Conservation (phyloP, 1,284 basidiomycete genomes). For the Marasmius oreades region DNA sequence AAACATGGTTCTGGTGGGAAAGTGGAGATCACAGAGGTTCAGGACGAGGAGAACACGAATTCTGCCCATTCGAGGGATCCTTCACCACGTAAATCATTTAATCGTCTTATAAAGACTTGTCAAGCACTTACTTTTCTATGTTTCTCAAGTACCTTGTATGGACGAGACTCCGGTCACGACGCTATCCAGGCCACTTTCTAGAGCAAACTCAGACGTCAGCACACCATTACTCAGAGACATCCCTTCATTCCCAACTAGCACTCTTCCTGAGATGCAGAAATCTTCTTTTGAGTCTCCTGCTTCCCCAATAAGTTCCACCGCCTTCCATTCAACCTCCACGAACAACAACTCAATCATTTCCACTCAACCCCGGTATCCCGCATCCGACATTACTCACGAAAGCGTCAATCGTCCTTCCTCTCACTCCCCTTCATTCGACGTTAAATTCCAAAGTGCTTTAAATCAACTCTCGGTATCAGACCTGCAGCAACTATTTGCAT, state of each 20-base stretch:
- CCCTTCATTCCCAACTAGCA: conserved; percentile 5
- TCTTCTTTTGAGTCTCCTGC: conserved; percentile 13
- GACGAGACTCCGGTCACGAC: conserved; percentile 35
- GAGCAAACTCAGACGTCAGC: conserved; percentile 18
- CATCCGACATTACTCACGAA: conserved; percentile 20
- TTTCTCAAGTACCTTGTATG: conserved; percentile 21
- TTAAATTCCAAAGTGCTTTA: conserved; percentile 58
- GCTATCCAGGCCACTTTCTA: conserved; percentile 23
- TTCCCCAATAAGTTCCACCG: conserved; percentile 5
- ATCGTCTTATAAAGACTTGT: too few species aligned
- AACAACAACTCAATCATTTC: conserved; percentile 16
- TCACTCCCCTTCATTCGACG: conserved; percentile 33
- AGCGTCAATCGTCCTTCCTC: conserved; percentile 20
- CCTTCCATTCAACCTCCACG: conserved; percentile 7
- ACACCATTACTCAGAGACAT: conserved; percentile 14
- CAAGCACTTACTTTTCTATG: conserved; percentile 12
- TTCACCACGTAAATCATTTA: conserved; percentile 18
- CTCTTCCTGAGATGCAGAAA: conserved; percentile 7
- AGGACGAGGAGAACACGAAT: conserved; percentile 32
- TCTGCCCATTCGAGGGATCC: conserved; percentile 19
- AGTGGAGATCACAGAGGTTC: conserved; percentile 34
- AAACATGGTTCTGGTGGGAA: conserved; percentile 31
- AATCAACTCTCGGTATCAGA: conserved; percentile 63
- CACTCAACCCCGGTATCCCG: conserved; percentile 17
- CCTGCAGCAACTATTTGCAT: conserved; percentile 67